Conservation (phyloP, 2,329 filamentous ascomycete species). For the Venturia pyrina region DNA sequence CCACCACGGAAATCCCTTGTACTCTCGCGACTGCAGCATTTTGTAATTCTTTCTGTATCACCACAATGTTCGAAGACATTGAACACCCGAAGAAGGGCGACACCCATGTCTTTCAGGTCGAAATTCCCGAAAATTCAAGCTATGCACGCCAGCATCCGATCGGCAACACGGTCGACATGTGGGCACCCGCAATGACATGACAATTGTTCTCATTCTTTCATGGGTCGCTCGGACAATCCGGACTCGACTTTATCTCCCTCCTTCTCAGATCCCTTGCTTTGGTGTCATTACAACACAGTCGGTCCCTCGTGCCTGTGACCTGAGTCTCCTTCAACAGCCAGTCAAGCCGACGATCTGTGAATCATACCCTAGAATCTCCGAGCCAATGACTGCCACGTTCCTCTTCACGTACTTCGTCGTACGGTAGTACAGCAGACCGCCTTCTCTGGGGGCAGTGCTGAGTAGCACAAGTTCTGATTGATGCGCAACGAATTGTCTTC, state of each 20-base stretch:
- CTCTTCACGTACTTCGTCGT: not conserved
- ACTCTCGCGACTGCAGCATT: not conserved
- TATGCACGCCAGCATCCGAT: not conserved
- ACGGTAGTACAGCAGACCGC: slow-evolving; percentile 1
- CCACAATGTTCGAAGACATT: not conserved
- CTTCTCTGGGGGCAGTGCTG: not conserved
- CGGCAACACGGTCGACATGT: not conserved
- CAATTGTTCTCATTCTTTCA: not conserved
- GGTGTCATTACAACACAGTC: not conserved
- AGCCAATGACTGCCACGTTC: not conserved
- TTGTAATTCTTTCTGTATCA: not conserved
- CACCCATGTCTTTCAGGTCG: not conserved
- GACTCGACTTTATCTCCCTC: not conserved
- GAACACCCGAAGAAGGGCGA: not conserved
- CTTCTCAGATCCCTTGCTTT: not conserved
- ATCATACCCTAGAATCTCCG: not conserved
- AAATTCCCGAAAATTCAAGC: not conserved
- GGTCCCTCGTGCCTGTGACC: not conserved
- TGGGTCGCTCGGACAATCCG: not conserved
- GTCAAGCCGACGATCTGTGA: not conserved
- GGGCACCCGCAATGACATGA: not conserved
- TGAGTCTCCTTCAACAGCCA: not conserved
- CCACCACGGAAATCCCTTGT: not conserved
- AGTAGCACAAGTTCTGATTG: not conserved
- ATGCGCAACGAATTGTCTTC: not conserved